Evolutionary conservation across 768 basidiomycete genomes (phyloP).

Genomic region (Glaciozyma antarctica): DNA sequence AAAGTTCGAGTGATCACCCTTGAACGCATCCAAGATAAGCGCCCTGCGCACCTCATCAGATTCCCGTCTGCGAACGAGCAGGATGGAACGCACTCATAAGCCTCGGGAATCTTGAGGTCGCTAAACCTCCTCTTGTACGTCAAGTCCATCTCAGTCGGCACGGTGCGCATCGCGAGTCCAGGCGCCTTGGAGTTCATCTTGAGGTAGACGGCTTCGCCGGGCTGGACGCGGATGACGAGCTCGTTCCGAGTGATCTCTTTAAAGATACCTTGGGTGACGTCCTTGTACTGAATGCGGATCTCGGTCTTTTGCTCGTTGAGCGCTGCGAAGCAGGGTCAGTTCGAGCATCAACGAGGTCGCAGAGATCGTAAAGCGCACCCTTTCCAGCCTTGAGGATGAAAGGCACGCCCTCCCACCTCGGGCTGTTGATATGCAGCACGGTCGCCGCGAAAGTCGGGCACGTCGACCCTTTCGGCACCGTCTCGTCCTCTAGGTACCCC

Average conservation of each 20-base stretch:
- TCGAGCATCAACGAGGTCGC: not conserved
- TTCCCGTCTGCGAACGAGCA: too few species aligned
- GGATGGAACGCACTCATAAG: slow-evolving; percentile 49
- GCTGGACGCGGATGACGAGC: slow-evolving; percentile 88
- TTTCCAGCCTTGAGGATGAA: slow-evolving; percentile 98
- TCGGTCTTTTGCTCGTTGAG: slow-evolving; percentile 98
- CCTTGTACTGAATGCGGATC: slow-evolving; percentile 95
- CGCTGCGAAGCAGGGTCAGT: slow-evolving; percentile 45
- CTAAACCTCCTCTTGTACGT: slow-evolving; percentile 93
- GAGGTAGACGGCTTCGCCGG: slow-evolving; percentile 89
- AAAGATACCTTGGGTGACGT: slow-evolving; percentile 94
- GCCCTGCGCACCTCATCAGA: slow-evolving; percentile 45
- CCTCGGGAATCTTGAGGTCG: slow-evolving; percentile 87
- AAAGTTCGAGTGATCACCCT: slow-evolving; percentile 99
- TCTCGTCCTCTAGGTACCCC: slow-evolving; percentile 97
- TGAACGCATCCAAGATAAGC: slow-evolving; percentile 87
- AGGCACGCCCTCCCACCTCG: slow-evolving; percentile 96
- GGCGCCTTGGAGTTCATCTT: slow-evolving; percentile 94
- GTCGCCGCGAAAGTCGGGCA: slow-evolving; percentile 93
- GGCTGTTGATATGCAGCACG: slow-evolving; percentile 84
- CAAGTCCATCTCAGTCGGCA: slow-evolving; percentile 95
- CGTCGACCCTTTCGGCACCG: slow-evolving; percentile 79
- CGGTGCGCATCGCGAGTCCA: slow-evolving; percentile 75
- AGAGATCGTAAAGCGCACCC: slow-evolving; percentile 48
- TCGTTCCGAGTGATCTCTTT: slow-evolving; percentile 92